Base-by-base conservation (phyloP, 139 green algal species). In the Coelastrella sp. region DNA sequence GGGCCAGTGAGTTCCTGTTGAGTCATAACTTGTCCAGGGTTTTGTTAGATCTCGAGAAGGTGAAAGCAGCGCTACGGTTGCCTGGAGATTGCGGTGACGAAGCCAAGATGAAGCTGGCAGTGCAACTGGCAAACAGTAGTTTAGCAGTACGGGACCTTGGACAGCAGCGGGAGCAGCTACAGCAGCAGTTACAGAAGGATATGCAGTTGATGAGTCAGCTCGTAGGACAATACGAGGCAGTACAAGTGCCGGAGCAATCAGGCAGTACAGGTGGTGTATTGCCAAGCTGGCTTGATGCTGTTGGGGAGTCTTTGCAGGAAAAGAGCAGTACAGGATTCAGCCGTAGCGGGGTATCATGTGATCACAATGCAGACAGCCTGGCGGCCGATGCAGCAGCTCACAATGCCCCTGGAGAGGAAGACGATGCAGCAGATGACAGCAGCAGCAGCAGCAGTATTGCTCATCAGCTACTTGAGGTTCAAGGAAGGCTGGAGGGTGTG, bases 31-130 rank as follows among this genome's bases (percentile, higher is more conserved):
- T 82, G 25, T 57, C 34, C 51, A 74, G 34, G 48, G 76, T 90
- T 50, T n/a, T 85, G 25, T 48, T 74, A 25, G 86, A 85, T 40
- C 34, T 88, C n/a, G 62, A 84, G 13, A 76, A 38, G 0, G 45
- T 91, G 62, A 83, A 87, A 21, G 82, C 85, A 17, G 81, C 60
- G 15, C 34, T 91, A 32, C 76, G 83, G 13, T 76, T 87, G 19
- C 90, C 89, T 2, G 50, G 86, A 17, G 64, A 57, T 34, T 93
- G 90, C 75, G 64, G 32, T 17, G 73, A 51, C 25, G 53, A 77
- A 15, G 89, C 90, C 25, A 77, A 60, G 9, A n/a, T 76, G 34
- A 53, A 69, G 62, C 53, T 91, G 7, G 78, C 78, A 30, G 78
- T 75, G 9, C 60, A 75, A 43, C 30, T 75, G 60, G 78, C 78